Conservation (phyloP, 2,329 filamentous ascomycete genomes). For the Colletotrichum chrysophilum region DNA sequence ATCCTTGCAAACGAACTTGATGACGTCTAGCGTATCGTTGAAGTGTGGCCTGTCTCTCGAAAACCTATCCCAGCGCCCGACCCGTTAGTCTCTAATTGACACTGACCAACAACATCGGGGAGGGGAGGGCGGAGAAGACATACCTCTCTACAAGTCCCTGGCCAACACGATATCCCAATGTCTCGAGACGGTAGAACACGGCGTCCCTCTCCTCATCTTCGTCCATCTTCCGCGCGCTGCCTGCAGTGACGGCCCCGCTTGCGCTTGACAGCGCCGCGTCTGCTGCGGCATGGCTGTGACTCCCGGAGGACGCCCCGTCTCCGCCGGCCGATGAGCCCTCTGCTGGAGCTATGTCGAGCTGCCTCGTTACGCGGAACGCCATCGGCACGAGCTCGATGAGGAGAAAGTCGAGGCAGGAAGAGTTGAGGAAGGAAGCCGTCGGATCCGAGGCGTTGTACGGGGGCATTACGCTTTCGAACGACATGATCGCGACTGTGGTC, state of each 20-base stretch:
- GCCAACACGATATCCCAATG: constrained; percentile 88
- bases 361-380: constrained; percentile 82
- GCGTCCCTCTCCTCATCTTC: constrained; percentile 86
- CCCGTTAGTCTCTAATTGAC: neutral
- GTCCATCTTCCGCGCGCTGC: constrained; percentile 51
- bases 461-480: constrained; percentile 73
- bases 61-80: constrained; percentile 58
- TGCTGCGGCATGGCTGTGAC: constrained; percentile 2
- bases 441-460: constrained; percentile 77
- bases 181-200: constrained; percentile 84
- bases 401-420: constrained; percentile 90
- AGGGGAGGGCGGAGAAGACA: neutral
- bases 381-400: constrained; percentile 97
- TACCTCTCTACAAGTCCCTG: constrained; percentile 91
- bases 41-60: constrained; percentile 85
- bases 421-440: constrained; percentile 76
- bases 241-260: constrained; percentile 18
- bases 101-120: neutral
- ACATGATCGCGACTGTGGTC: constrained; percentile 54
- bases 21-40: constrained; percentile 90
- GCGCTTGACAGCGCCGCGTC: constrained; percentile 24
- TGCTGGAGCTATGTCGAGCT: constrained; percentile 62
- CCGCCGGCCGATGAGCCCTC: constrained; percentile 25
- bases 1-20: constrained; percentile 99
- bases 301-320: neutral